Base-by-base conservation (phyloP, 345 rosid species). In the Anacardium occidentale region DNA sequence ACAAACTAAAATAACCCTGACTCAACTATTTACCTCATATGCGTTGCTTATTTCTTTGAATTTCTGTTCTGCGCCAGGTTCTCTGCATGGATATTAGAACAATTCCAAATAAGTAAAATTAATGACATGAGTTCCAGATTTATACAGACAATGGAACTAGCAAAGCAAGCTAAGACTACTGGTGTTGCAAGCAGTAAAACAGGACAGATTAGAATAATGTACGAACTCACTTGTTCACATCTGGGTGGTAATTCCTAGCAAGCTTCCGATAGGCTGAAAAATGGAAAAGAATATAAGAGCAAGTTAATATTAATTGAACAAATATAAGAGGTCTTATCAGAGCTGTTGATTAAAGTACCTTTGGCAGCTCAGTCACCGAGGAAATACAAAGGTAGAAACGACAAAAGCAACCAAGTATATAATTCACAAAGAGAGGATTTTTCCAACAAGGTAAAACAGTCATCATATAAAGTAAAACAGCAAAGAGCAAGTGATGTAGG, bases 31-130 rank as follows among this genome's bases (percentile, higher is more conserved):
- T 69, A 91, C 99, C 97, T 96, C 99, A 26, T 96, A 96, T 10
- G 98, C 99, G 79, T 96, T 96, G 67, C 99, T 91, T 76, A 96
- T 96, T 53, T 96, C 97, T 90, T 93, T 96, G 78, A 96, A 93
- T 76, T 91, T 93, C 80, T 85, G 85, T 75, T 96, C 99, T 45
- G 98, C 97, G 15, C 88, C 93, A 37, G 97, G 74, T 10, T 96
- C 98, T 80, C 99, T 96, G 88, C 77, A 61, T 67, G 74, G 32
- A 61, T 26, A 68, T 64, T 17, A 68, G 4, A 59, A 68, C 2
- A 55, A 29, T 18, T 48, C 64, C 68, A 20, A 42, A 52, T 62
- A 25, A 59, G 59, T 25, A 60, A 26, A 47, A 60, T 20, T 5
- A 50, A 32, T 29, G 13, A 32, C 10, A 62, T 7, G 59, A 18